A percentile compares a stretch with the other conserved stretches of the same genome.
These are phyloP conservation scores for Spizellomyces punctatus DNA, from an alignment of 192 early-diverging fungal genomes.

Conservation along the genomic window DNA sequence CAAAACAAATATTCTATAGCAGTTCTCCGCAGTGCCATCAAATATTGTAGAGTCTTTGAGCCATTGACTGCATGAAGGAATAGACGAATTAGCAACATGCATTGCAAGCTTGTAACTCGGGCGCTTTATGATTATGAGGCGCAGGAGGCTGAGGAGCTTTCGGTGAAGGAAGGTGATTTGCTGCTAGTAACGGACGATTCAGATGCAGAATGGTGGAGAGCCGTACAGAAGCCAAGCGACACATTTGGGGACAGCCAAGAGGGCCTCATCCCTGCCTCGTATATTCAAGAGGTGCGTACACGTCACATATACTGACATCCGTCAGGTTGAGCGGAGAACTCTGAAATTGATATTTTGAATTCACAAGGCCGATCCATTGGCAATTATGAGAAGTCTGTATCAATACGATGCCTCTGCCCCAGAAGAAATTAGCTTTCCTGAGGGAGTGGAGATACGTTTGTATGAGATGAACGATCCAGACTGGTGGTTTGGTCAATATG, in stretches of 20 bases:
- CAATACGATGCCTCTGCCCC: conserved; percentile 50
- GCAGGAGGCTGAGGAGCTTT: conserved; percentile 80
- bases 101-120: conserved; percentile 47
- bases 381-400: conserved; percentile 42
- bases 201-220: conserved; percentile 59
- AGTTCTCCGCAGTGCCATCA: no score
- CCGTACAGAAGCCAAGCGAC: conserved; percentile 33
- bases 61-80: no score
- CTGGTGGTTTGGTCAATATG: conserved; percentile 85
- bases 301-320: no score
- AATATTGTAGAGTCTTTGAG: no score
- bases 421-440: conserved; percentile 55
- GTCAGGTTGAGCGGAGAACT: background rate
- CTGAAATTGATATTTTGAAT: background rate
- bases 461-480: conserved; percentile 86
- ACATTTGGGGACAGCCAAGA: conserved; percentile 43
- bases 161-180: conserved; percentile 71
- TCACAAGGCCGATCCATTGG: conserved; percentile 36
- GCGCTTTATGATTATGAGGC: conserved; percentile 87
- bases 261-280: conserved; percentile 54
- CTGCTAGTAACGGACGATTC: conserved; percentile 55
- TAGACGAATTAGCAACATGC: conserved; percentile 27
- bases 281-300: conserved; percentile 53
- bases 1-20: no score
- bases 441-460: conserved; percentile 55